Evolutionary conservation across 78 protist species (phyloP).

Genomic region (Dictyostelium capitatum): DNA sequence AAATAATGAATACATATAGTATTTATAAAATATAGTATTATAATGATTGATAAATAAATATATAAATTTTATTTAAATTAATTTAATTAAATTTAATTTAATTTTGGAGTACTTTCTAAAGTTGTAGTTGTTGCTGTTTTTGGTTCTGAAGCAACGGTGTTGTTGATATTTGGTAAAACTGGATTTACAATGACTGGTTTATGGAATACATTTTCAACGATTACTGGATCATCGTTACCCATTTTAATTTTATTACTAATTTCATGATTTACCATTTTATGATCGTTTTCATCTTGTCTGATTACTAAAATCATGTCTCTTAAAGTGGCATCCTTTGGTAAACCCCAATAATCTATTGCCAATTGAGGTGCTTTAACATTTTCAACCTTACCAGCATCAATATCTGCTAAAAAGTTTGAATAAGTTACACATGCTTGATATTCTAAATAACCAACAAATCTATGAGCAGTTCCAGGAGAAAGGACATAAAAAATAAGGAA

Average conservation of each 20-base stretch:
- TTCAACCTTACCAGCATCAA: constrained; percentile 65
- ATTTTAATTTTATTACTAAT: constrained; percentile 34
- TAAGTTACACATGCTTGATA: not conserved
- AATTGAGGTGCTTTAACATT: constrained; percentile 85
- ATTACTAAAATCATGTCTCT: constrained; percentile 87
- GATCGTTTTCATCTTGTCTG: constrained; percentile 92
- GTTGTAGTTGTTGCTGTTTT: too few relatives aligned
- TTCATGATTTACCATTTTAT: constrained; percentile 90
- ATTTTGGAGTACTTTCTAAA: too few relatives aligned
- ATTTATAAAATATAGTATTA: too few relatives aligned
- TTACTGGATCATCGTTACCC: constrained; percentile 8
- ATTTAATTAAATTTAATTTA: too few relatives aligned
- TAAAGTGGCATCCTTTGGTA: constrained; percentile 82
- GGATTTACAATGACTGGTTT: not conserved
- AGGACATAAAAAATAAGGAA: constrained; percentile 62
- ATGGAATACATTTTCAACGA: not conserved
- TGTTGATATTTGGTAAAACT: not conserved
- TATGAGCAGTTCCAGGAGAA: constrained; percentile 84
- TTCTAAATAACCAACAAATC: constrained; percentile 89
- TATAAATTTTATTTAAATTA: too few relatives aligned
- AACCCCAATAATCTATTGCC: constrained; percentile 89
- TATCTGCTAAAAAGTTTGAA: constrained; percentile 43
- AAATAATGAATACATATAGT: too few relatives aligned
- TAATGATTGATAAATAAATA: too few relatives aligned
- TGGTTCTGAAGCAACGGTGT: not conserved